Base-by-base conservation (phyloP, 2,329 filamentous ascomycete species). In the Zymoseptoria passerinii region DNA sequence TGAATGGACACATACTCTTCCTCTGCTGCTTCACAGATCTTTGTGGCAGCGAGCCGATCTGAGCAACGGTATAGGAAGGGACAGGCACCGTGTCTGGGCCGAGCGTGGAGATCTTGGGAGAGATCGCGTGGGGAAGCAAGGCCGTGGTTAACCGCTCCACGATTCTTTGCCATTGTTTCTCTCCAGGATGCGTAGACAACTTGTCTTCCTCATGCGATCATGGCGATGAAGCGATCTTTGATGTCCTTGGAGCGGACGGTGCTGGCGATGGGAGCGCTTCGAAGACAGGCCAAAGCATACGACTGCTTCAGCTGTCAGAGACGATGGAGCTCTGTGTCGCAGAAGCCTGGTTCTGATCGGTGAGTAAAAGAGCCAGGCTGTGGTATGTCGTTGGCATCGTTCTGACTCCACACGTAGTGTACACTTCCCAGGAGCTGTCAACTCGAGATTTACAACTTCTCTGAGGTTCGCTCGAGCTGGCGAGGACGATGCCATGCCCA, bases 341-440 rank as follows among this genome's bases (percentile, higher is more conserved):
- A 84, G 63, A 76, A 77, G 52, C 80, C 80, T 48, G 82, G 79
- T 50, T 82, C 83, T 58, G 83, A 86, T 69, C 78, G 77, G 83
- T 85, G 75, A 63, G 77, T 66, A 50, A 19, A 50, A 19, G 16
- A 48, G 18, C 18, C 18, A 27, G 51, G 16, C 9, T 23, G 23
- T 4, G 23, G 56, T 28, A 48, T 28, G 10, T 40, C 55, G 20
- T 19, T 8, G 8, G 16, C n/a, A 27, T 29, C 8, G 27, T 48
- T 57, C 59, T 61, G 27, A 62, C 19, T 54, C 0, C 4, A 23
- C 18, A 0, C 9, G 7, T 48, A 85, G 82, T 58, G 80, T 84
- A 9, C 77, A 83, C 57, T 99, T 99, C 66, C 94, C 94, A 0
- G 94, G 94, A n/a, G 94, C 94, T 0, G 80, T 97, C 54, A 92